These are phyloP conservation scores for Hanseniaspora valbyensis DNA, from an alignment of 805 yeast genomes.

Conservation along the genomic window DNA sequence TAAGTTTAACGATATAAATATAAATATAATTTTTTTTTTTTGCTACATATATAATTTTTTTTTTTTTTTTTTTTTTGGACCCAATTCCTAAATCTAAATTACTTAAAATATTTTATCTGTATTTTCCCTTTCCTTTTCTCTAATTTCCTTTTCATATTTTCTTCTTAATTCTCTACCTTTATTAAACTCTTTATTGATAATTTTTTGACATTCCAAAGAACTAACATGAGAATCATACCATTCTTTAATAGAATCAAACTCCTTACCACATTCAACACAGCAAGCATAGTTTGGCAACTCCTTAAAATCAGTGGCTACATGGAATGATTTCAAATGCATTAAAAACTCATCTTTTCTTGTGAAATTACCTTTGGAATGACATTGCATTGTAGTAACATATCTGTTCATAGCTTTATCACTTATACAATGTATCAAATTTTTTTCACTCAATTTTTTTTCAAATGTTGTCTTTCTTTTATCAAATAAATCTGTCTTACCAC, in stretches of 20 bases:
- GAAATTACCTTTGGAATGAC: slow-evolving; percentile 59
- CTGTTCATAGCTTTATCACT: slow-evolving; percentile 4
- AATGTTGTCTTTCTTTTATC: slow-evolving; percentile 15
- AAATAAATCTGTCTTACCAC: too few relatives aligned
- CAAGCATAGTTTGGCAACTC: slow-evolving; percentile 60
- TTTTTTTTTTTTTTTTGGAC: too few relatives aligned
- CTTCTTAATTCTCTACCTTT: slow-evolving; percentile 15
- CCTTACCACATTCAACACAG: slow-evolving; percentile 56
- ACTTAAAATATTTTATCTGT: too few relatives aligned
- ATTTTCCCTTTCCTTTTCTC: neutral
- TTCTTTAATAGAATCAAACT: slow-evolving; percentile 48
- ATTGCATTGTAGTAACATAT: slow-evolving; percentile 28
- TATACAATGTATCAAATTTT: neutral
- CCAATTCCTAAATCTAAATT: too few relatives aligned
- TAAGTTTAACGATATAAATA: too few relatives aligned
- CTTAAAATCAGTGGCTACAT: slow-evolving; percentile 42
- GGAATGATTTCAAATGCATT: slow-evolving; percentile 67
- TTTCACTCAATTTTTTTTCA: slow-evolving; percentile 13
- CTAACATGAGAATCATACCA: slow-evolving; percentile 63
- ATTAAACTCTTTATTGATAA: slow-evolving; percentile 9
- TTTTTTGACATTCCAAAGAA: slow-evolving; percentile 37
- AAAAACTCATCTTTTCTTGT: slow-evolving; percentile 71
- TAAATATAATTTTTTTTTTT: too few relatives aligned
- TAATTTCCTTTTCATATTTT: slow-evolving; percentile 8
- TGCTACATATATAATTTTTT: too few relatives aligned